A percentile compares a stretch with the other conserved stretches of the same genome.
These are phyloP conservation scores for Kodamaea fungicola DNA, from an alignment of 1,139 yeast species.

Conservation along the genomic window DNA sequence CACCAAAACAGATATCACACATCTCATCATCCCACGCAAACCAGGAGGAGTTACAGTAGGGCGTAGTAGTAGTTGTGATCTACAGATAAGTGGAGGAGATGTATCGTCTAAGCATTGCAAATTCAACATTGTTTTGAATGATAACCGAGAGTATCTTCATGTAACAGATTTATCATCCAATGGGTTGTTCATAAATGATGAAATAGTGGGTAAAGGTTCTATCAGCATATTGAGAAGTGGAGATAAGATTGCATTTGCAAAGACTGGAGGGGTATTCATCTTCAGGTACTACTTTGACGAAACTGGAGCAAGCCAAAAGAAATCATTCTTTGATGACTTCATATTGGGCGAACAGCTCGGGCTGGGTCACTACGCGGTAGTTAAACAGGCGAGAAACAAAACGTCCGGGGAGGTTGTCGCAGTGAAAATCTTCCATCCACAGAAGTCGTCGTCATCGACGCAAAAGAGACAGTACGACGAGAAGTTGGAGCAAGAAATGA, in stretches of 20 bases:
- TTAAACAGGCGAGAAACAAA: constrained; percentile 62
- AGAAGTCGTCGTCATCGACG: constrained; percentile 25
- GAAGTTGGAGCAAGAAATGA: constrained; percentile 65
- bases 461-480: constrained; percentile 27
- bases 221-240: constrained; percentile 55
- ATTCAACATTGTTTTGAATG: constrained; percentile 37
- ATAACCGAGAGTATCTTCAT: constrained; percentile 41
- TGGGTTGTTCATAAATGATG: constrained; percentile 65
- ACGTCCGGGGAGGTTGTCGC: constrained; percentile 61
- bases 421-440: constrained; percentile 74
- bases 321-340: constrained; percentile 58
- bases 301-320: constrained; percentile 13
- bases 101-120: constrained; percentile 68
- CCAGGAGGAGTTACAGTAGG: constrained; percentile 46
- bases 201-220: constrained; percentile 42
- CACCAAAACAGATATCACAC: constrained; percentile 26
- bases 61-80: constrained; percentile 60
- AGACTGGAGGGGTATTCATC: constrained; percentile 51
- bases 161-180: constrained; percentile 61
- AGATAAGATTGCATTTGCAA: constrained; percentile 62
- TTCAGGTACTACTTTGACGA: constrained; percentile 45
- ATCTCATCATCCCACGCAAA: constrained; percentile 32
- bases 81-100: constrained; percentile 53
- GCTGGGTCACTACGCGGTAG: constrained; percentile 76
- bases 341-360: constrained; percentile 62